Conservation (phyloP, 768 basidiomycete genomes). For the Sporobolomyces roseus region DNA sequence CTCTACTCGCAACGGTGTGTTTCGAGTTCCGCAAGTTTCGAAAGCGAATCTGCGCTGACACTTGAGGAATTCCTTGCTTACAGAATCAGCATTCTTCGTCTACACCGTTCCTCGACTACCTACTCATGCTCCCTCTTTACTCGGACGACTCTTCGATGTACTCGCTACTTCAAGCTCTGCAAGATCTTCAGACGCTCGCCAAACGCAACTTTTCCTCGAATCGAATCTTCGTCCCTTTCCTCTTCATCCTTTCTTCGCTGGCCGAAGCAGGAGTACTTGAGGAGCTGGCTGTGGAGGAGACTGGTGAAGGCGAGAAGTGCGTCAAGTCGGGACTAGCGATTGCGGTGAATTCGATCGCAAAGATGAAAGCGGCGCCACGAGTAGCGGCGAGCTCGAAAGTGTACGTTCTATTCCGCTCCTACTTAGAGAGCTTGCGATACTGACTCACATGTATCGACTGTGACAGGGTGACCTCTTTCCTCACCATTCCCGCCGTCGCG, state of each 20-base stretch:
- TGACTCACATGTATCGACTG: slow-evolving; percentile 14
- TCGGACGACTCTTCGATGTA: slow-evolving; percentile 61
- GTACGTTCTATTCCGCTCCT: slow-evolving; percentile 52
- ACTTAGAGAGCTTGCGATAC: too few relatives aligned
- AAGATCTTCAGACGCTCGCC: slow-evolving; percentile 60
- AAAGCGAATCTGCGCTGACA: background rate
- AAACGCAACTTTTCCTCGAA: slow-evolving; percentile 62
- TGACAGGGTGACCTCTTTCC: slow-evolving; percentile 64
- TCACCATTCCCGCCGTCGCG: slow-evolving; percentile 57
- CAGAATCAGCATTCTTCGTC: slow-evolving; percentile 44
- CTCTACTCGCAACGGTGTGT: slow-evolving; percentile 14
- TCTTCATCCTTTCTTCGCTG: slow-evolving; percentile 70
- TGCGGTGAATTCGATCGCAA: slow-evolving; percentile 61
- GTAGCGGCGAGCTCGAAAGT: slow-evolving; percentile 78
- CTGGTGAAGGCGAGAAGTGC: slow-evolving; percentile 8
- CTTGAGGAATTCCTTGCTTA: background rate
- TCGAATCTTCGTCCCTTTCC: slow-evolving; percentile 70
- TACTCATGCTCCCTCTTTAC: slow-evolving; percentile 59
- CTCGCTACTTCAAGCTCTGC: slow-evolving; percentile 56
- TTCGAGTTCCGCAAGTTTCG: too few relatives aligned
- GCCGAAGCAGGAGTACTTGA: slow-evolving; percentile 64
- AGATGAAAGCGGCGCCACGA: slow-evolving; percentile 76
- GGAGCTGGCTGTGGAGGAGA: slow-evolving; percentile 12
- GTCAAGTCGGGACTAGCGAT: slow-evolving; percentile 58
- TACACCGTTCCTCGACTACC: slow-evolving; percentile 50